These are phyloP conservation scores for Trypanosoma rangeli DNA, from an alignment of 208 protist genomes.

Conservation along the genomic window DNA sequence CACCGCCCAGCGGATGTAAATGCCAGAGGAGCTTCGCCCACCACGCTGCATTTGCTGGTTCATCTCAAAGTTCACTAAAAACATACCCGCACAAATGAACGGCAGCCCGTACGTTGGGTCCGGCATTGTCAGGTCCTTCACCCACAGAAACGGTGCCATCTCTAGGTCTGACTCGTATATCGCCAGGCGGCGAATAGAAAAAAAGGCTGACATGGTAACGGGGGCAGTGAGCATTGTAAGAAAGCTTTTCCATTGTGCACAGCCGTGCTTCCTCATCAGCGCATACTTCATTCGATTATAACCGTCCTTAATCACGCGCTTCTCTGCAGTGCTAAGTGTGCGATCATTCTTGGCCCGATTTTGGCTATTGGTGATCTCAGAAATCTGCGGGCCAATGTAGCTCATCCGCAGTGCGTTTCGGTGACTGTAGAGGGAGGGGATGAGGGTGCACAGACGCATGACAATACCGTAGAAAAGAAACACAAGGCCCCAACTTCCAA, in stretches of 20 bases:
- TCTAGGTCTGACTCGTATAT: constrained; percentile 86
- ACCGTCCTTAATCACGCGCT: constrained; percentile 83
- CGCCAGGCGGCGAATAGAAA: constrained; percentile 78
- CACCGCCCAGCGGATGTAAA: constrained; percentile 83
- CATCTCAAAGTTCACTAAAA: constrained; percentile 88
- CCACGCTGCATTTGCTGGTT: constrained; percentile 87
- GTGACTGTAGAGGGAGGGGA: constrained; percentile 80
- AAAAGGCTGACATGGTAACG: constrained; percentile 81
- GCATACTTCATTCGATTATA: constrained; percentile 86
- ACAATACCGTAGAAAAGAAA: constrained; percentile 80
- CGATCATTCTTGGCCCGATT: constrained; percentile 81
- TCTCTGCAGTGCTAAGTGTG: constrained; percentile 77
- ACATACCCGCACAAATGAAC: constrained; percentile 78
- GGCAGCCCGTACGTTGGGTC: constrained; percentile 83
- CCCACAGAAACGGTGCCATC: constrained; percentile 82
- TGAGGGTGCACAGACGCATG: constrained; percentile 76
- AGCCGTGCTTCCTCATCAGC: constrained; percentile 82
- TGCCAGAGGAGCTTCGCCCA: constrained; percentile 59
- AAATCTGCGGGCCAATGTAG: constrained; percentile 70
- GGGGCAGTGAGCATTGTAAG: constrained; percentile 69
- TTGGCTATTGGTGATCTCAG: constrained; percentile 76
- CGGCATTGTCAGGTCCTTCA: constrained; percentile 84
- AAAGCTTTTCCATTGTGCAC: constrained; percentile 84
- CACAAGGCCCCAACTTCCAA: constrained; percentile 77
- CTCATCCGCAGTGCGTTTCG: constrained; percentile 82